Base-by-base conservation (phyloP, 164 flowering plant genomes). In the Aristolochia californica region DNA sequence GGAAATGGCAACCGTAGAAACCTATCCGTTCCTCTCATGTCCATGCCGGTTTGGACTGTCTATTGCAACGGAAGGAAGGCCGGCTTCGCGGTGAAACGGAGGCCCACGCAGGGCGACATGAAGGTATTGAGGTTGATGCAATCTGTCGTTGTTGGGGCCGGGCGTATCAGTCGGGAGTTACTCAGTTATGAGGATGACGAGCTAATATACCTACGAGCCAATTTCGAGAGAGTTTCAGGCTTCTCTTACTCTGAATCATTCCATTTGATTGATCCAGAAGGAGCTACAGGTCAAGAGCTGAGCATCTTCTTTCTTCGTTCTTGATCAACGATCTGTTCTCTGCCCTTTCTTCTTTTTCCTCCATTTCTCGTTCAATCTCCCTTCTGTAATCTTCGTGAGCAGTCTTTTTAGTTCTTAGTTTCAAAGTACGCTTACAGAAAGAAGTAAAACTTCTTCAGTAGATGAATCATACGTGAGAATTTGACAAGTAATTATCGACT, bases 241-340 rank as follows among this genome's bases (percentile, higher is more conserved):
- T 72, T 75, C 57, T 57, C 77, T 10, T 86, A 87, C 62, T 80
- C 86, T 17, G 97, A 85, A 72, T 80, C 95, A 17, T 91, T 79
- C 66, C 91, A 88, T 67, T 71, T 91, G 15, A 72, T 91, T 45
- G 82, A 77, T 70, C 86, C 91, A 5, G 94, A 78, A 23, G 78
- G 73, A 40, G 65, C 62, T 49, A 66, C 75, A 0, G 84, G 82
- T 70, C 95, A 89, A 55, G 95, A 89, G 52, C 77, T 88, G 69
- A 83, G 97, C 26, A 61, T 88, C 16, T 93, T 87, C 89, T 82
- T 93, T 85, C 63, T 93, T 40, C 63, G 95, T 60, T 63, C 87
- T 16, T 34, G 66, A 38, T 78, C n/a, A n/a, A n/a, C n/a, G n/a
- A n/a, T n/a, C n/a, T n/a, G n/a, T n/a, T n/a, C n/a, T n/a, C n/a